Percentiles rank a stretch among this genome's conserved stretches.
These are phyloP conservation scores for Fusarium marasasianum DNA, from an alignment of 2,329 filamentous ascomycete species.

Conservation along the genomic window DNA sequence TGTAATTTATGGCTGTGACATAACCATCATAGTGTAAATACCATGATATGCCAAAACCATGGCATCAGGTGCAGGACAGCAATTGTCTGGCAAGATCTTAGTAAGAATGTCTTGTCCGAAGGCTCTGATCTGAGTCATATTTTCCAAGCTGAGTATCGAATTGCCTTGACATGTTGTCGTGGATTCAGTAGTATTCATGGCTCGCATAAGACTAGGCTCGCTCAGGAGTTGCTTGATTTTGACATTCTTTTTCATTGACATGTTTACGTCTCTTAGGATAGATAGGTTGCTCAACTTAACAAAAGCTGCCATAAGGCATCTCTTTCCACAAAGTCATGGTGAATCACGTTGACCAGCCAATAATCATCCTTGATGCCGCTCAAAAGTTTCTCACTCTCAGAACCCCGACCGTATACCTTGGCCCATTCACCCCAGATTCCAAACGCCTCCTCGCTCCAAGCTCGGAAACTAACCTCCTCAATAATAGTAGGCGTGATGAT, in stretches of 20 bases:
- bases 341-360: constrained; percentile 92
- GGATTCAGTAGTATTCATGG: neutral
- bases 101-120: neutral
- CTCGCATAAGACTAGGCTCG: neutral
- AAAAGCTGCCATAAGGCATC: constrained; percentile 79
- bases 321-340: constrained; percentile 78
- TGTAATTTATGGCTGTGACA: neutral
- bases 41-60: neutral
- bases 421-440: constrained; percentile 96
- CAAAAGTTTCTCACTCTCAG: constrained; percentile 76
- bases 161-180: neutral
- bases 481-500: constrained; percentile 97
- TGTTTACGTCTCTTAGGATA: constrained; percentile 46
- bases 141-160: neutral
- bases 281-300: constrained; percentile 46
- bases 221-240: neutral
- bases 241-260: constrained; percentile 8
- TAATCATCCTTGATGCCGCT: constrained; percentile 72
- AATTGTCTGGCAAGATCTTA: neutral
- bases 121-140: too few relatives aligned
- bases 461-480: constrained; percentile 90
- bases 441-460: constrained; percentile 96
- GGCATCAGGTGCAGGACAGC: neutral
- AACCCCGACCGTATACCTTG: constrained; percentile 81
- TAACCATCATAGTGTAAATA: too few relatives aligned